phyloP scores from a whole-genome alignment of 306 rosid species.

The Arachis hypogaea region DNA sequence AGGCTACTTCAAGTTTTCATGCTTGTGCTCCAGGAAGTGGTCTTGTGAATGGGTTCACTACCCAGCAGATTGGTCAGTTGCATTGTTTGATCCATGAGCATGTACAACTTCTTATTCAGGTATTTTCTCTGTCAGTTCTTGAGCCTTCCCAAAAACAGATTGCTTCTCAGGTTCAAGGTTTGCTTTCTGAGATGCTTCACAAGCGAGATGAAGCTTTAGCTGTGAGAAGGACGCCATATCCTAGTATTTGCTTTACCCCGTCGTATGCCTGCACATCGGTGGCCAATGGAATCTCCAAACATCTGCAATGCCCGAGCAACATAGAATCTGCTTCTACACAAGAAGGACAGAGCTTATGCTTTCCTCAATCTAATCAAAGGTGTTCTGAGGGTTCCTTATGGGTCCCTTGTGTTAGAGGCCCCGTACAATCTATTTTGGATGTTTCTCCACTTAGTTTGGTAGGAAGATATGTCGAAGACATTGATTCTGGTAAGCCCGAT shows the following conservation, averaged over 20 bases:
- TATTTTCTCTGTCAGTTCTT: conserved; percentile 71
- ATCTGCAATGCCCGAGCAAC: conserved; percentile 42
- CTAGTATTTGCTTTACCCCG: conserved; percentile 70
- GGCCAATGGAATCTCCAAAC: conserved; percentile 52
- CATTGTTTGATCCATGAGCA: conserved; percentile 86
- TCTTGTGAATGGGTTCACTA: conserved; percentile 77
- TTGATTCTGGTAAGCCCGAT: conserved; percentile 58
- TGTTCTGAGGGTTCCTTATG: conserved; percentile 58
- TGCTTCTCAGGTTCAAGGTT: conserved; percentile 79
- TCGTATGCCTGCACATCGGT: conserved; percentile 49
- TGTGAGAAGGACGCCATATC: conserved; percentile 69
- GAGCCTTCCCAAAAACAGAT: conserved; percentile 78
- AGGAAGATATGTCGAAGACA: conserved; percentile 68
- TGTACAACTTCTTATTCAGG: conserved; percentile 92
- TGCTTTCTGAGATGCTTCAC: conserved; percentile 79
- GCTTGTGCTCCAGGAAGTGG: conserved; percentile 56
- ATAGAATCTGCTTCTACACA: conserved; percentile 46
- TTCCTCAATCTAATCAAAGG: conserved; percentile 53
- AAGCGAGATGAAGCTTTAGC: conserved; percentile 64
- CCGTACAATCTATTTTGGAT: conserved; percentile 66
- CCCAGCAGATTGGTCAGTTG: conserved; percentile 80
- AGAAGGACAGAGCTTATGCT: conserved; percentile 37
- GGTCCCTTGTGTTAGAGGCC: conserved; percentile 68
- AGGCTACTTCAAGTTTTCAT: conserved; percentile 44
- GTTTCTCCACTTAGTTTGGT: conserved; percentile 78